These are phyloP conservation scores for Vitis rotundifolia DNA, from an alignment of 164 flowering plant genomes.

Conservation along the genomic window DNA sequence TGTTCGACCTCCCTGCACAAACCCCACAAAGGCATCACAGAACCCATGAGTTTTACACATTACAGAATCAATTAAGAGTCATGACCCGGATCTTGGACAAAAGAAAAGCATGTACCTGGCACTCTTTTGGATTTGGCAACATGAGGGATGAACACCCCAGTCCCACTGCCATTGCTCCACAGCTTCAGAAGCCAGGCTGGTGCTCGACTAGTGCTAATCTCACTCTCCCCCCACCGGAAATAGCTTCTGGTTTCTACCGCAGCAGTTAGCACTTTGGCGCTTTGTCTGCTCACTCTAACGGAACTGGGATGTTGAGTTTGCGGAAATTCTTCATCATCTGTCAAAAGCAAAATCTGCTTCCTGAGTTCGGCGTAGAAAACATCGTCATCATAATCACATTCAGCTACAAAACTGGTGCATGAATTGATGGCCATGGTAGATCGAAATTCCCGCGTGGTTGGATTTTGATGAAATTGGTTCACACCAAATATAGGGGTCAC, in stretches of 20 bases:
- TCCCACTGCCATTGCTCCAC: constrained; percentile 46
- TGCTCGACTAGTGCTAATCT: constrained; percentile 3
- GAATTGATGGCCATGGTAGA: constrained; percentile 5
- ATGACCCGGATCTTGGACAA: background rate
- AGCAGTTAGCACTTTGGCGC: background rate
- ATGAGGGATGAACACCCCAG: constrained; percentile 58
- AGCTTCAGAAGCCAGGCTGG: constrained; percentile 33
- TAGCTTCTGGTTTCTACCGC: constrained; percentile 13
- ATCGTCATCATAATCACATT: constrained; percentile 33
- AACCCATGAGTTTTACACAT: background rate
- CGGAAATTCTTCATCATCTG: constrained; percentile 31
- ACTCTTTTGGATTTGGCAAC: constrained; percentile 17
- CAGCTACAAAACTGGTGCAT: constrained; percentile 2
- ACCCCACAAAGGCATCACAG: background rate
- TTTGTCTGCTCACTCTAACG: background rate
- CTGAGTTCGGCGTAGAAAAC: constrained; percentile 38
- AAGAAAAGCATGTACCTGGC: constrained; percentile 14
- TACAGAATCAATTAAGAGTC: background rate
- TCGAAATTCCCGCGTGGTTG: too few species aligned
- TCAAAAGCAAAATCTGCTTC: constrained; percentile 48
- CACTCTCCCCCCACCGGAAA: constrained; percentile 21
- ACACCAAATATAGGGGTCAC: background rate
- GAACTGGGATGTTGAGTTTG: background rate
- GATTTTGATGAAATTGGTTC: background rate
- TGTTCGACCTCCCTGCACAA: constrained; percentile 28